phyloP scores from a whole-genome alignment of 2,329 filamentous ascomycete species.

The Penicillium aurantiogriseum region DNA sequence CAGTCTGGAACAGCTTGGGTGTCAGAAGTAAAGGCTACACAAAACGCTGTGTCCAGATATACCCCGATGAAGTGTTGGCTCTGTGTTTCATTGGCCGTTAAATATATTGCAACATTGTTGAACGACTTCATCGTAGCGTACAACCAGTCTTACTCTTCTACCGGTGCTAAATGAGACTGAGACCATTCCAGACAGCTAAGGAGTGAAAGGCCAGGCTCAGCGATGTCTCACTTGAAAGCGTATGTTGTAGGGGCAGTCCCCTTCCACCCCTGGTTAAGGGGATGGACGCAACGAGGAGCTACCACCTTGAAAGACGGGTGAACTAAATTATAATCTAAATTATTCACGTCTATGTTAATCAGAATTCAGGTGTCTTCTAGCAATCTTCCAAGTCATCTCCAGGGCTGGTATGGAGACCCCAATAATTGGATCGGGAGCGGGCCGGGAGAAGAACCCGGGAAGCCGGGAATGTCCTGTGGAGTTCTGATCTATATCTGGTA shows the following conservation, averaged over 20 bases:
- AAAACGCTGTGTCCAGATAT: not conserved
- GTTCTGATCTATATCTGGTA: not conserved
- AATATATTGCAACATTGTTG: not conserved
- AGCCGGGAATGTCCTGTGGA: constrained; percentile 6
- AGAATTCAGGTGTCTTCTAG: not conserved
- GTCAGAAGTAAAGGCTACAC: constrained; percentile 1
- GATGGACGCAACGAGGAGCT: not conserved
- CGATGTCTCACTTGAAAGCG: not conserved
- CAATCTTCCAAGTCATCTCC: not conserved
- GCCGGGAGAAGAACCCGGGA: constrained; percentile 4
- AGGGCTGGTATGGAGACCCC: not conserved
- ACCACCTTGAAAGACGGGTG: not conserved
- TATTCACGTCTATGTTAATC: not conserved
- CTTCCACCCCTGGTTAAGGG: not conserved
- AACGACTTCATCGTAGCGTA: not conserved
- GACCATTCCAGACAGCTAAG: not conserved
- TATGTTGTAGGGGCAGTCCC: not conserved
- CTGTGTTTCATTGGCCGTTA: not conserved
- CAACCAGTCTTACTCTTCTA: not conserved
- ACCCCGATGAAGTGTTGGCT: not conserved
- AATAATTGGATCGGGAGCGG: constrained; percentile 2
- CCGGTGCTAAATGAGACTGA: not conserved
- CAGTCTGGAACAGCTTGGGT: not conserved
- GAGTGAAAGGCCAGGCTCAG: not conserved
- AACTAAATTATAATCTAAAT: not conserved